Base-by-base conservation (phyloP, 2,329 filamentous ascomycete species). In the Scopulariopsis brevicaulis region DNA sequence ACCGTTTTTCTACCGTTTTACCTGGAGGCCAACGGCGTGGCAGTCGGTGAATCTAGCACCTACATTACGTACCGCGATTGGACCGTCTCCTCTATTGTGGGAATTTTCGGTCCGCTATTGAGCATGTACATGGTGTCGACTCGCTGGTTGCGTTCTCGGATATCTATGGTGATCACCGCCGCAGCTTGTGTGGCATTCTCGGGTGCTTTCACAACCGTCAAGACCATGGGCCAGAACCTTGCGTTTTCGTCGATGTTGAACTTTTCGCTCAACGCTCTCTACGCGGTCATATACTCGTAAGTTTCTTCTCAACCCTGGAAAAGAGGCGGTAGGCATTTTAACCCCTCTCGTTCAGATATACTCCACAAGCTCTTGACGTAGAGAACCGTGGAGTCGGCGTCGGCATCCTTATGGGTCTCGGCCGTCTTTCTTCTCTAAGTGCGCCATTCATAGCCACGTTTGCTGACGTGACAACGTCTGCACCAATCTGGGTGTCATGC, bases 1-100 rank as follows among this genome's bases (percentile, higher is more conserved):
- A 75, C 74, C 62, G 71, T 71, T 48, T 77, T 77, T 56, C 71
- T 77, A 54, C 73, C 74, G 1, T 74, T 71, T 0, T 77, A 77
- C 58, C 68, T 77, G 5, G 69, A 69, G n/a, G 72, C 68, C 10
- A 70, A 73, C 57, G 69, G 67, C 54, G 65, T 65, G 2, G 64
- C 70, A 61, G 61, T 62, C 11, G 60, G 59, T 22, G 59, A 66
- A 54, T 60, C 58, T 11, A 66, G 63, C 2, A 63, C 70, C 20
- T 58, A 64, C 57, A 64, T 69, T 57, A 71, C 69, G 11, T 71
- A 71, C 46, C 70, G 65, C 12, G 61, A 74, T 0, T 74, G 73
- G 24, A 63, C 67, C 12, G 63, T 74, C 37, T 71, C 70, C 0
- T 75, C 72, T 0, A 66, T 69, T 0, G 70, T 71, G 4, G 71